Conservation (phyloP, 2,329 filamentous ascomycete genomes). For the Phyllosticta citriasiana region DNA sequence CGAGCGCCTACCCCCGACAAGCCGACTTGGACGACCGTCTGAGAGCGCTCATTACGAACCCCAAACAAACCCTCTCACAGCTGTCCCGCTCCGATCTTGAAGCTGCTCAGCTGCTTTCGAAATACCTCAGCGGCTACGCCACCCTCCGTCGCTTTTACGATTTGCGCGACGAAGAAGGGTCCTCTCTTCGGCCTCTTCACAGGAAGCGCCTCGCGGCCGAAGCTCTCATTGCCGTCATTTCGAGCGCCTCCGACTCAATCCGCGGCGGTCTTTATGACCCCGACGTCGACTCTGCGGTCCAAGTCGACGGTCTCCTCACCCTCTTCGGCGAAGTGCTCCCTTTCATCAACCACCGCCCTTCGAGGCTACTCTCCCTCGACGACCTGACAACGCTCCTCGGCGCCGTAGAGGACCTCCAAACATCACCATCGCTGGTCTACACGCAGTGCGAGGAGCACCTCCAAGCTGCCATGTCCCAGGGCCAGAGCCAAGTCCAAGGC, state of each 20-base stretch:
- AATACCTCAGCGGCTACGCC: conserved; percentile 83
- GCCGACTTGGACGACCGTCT: conserved; percentile 66
- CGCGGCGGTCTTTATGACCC: conserved; percentile 82
- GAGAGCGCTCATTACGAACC: conserved; percentile 57
- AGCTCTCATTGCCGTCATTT: conserved; percentile 72
- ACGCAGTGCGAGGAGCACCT: conserved; percentile 70
- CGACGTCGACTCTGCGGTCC: conserved; percentile 69
- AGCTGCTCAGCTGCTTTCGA: conserved; percentile 73
- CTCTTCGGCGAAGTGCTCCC: conserved; percentile 75
- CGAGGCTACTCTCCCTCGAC: conserved; percentile 52
- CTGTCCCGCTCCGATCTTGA: conserved; percentile 68
- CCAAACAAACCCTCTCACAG: conserved; percentile 59
- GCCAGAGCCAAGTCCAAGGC: conserved; percentile 33
- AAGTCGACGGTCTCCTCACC: conserved; percentile 75
- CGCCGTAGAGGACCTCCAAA: conserved; percentile 70
- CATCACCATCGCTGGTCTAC: conserved; percentile 63
- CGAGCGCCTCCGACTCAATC: conserved; percentile 81
- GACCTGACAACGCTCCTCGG: conserved; percentile 69
- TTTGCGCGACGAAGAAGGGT: conserved; percentile 60
- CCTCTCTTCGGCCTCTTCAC: conserved; percentile 42
- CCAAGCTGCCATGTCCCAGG: conserved; percentile 61
- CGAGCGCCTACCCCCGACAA: conserved; percentile 64
- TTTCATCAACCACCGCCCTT: conserved; percentile 50
- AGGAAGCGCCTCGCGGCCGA: conserved; percentile 61
- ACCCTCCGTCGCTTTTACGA: conserved; percentile 86